Percentiles rank a stretch among this genome's conserved stretches.
phyloP scores from a whole-genome alignment of 2,329 filamentous ascomycete species.

The Fusarium floridanum region DNA sequence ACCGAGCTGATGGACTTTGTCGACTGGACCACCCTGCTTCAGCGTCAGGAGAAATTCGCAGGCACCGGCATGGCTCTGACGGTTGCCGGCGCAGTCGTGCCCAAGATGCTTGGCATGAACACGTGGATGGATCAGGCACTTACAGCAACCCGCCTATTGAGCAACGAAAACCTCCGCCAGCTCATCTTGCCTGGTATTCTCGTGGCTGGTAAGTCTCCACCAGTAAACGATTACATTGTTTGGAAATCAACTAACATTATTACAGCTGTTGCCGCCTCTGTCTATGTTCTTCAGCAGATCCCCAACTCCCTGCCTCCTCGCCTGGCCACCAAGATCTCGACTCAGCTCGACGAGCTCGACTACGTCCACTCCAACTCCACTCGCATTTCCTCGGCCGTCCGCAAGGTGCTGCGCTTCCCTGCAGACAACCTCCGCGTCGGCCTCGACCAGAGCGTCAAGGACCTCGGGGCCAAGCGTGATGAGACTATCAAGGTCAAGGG shows the following conservation, averaged over 20 bases:
- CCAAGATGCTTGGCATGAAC: slow-evolving; percentile 83
- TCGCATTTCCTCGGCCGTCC: slow-evolving; percentile 87
- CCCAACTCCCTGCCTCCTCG: slow-evolving; percentile 89
- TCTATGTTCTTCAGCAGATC: slow-evolving; percentile 88
- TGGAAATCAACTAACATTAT: slow-evolving; percentile 32
- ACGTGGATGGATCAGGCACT: slow-evolving; percentile 92
- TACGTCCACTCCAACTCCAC: slow-evolving; percentile 91
- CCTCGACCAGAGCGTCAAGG: slow-evolving; percentile 87
- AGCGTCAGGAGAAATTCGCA: slow-evolving; percentile 93
- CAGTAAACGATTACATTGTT: not conserved
- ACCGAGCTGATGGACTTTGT: slow-evolving; percentile 95
- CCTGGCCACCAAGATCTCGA: slow-evolving; percentile 85
- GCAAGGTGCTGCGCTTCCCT: slow-evolving; percentile 88
- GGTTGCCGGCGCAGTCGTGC: slow-evolving; percentile 86
- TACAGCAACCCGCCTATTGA: slow-evolving; percentile 82
- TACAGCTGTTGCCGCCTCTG: slow-evolving; percentile 78
- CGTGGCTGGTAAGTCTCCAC: slow-evolving; percentile 75
- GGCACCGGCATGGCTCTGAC: slow-evolving; percentile 96
- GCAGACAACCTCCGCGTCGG: slow-evolving; percentile 87
- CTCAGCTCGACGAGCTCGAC: slow-evolving; percentile 84
- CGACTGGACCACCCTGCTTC: slow-evolving; percentile 84
- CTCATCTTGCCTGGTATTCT: slow-evolving; percentile 85
- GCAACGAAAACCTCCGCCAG: slow-evolving; percentile 83
- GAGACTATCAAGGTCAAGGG: slow-evolving; percentile 84
- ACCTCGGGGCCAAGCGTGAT: slow-evolving; percentile 81